These are phyloP conservation scores for Kazachstania taianensis DNA, from an alignment of 805 yeast genomes.

Conservation along the genomic window DNA sequence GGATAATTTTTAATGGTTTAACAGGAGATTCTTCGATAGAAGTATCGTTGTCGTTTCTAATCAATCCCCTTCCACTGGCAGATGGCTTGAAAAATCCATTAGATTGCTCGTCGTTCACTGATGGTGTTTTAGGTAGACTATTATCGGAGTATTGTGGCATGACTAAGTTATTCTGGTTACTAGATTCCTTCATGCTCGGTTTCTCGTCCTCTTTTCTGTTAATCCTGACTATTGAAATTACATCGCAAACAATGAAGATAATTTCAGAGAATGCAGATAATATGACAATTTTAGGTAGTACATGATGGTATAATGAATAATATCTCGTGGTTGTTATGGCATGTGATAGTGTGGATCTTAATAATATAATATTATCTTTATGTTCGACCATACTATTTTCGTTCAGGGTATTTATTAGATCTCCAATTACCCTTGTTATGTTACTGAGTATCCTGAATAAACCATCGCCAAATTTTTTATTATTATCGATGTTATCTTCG, in stretches of 20 bases:
- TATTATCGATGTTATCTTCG: neutral
- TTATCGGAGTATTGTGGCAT: neutral
- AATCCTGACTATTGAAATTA: neutral
- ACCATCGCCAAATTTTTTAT: slow-evolving; percentile 4
- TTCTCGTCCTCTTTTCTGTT: no score
- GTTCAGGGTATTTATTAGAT: slow-evolving; percentile 11
- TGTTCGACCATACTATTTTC: slow-evolving; percentile 15
- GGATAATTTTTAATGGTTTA: slow-evolving; percentile 60
- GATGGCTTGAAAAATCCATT: no score
- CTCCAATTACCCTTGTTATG: slow-evolving; percentile 7
- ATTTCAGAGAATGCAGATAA: slow-evolving; percentile 70
- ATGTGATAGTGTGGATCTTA: slow-evolving; percentile 58
- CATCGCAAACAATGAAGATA: slow-evolving; percentile 37
- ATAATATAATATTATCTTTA: slow-evolving; percentile 34
- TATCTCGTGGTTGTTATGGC: slow-evolving; percentile 69
- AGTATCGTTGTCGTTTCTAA: no score
- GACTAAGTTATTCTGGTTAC: neutral
- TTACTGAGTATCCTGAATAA: slow-evolving; percentile 16
- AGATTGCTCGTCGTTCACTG: no score
- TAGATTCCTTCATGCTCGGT: no score
- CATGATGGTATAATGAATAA: slow-evolving; percentile 48
- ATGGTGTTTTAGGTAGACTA: no score
- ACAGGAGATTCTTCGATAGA: slow-evolving; percentile 35
- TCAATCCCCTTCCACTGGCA: no score
- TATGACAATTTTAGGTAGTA: slow-evolving; percentile 59